Evolutionary conservation across 108 stramenopile genomes (phyloP).

Genomic region (Cyclotella cryptica): DNA sequence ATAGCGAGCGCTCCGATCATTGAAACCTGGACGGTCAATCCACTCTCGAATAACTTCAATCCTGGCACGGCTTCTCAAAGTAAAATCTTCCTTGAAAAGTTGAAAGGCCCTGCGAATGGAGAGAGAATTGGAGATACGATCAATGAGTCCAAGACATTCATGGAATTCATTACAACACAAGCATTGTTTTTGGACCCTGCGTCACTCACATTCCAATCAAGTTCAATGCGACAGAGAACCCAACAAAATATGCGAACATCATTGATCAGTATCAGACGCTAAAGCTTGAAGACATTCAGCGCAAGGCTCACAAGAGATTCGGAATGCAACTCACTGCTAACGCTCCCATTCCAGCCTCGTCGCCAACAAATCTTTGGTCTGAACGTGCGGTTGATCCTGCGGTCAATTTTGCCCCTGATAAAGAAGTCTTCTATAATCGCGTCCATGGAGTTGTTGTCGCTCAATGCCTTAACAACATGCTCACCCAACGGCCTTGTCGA

Average conservation of each 20-base stretch:
- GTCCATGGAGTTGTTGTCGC: not conserved
- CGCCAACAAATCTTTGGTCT: not conserved
- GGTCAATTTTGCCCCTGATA: not conserved
- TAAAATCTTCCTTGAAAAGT: slow-evolving; percentile 4
- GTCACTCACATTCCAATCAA: slow-evolving; percentile 5
- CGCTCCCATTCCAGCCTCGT: not conserved
- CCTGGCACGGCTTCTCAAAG: not conserved
- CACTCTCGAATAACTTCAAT: too few relatives aligned
- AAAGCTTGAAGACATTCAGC: too few relatives aligned
- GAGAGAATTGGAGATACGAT: slow-evolving; percentile 4
- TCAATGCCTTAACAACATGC: not conserved
- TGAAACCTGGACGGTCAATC: too few relatives aligned
- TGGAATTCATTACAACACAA: not conserved
- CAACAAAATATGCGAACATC: slow-evolving; percentile 7
- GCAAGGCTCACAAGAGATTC: not conserved
- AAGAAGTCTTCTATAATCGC: not conserved
- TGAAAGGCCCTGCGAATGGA: slow-evolving; percentile 1
- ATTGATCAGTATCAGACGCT: too few relatives aligned
- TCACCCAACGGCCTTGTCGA: not conserved
- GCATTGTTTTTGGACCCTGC: too few relatives aligned
- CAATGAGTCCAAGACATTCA: too few relatives aligned
- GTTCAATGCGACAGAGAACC: not conserved
- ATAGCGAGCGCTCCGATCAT: too few relatives aligned
- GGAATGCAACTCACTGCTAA: not conserved
- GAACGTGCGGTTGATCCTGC: not conserved